Evolutionary conservation across 23 red algal species (phyloP).

Genomic region (Gracilariopsis chorda): DNA sequence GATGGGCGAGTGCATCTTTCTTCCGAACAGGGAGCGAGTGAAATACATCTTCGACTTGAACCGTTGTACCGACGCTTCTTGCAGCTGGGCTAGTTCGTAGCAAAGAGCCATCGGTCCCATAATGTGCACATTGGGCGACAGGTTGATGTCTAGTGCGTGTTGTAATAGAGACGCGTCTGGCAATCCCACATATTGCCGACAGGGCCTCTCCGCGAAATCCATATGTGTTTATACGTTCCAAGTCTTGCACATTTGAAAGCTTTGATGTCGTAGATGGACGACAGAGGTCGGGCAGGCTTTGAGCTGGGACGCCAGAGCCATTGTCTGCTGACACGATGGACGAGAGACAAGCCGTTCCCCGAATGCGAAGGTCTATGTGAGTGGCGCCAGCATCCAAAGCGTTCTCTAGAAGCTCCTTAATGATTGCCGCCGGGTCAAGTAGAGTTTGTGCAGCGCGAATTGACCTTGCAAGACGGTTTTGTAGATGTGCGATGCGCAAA

Average conservation of each 20-base stretch:
- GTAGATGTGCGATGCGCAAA: background rate
- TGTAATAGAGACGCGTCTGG: slow-evolving; percentile 37
- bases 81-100: slow-evolving; percentile 8
- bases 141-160: slow-evolving; percentile 33
- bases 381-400: slow-evolving; percentile 81
- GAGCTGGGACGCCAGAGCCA: slow-evolving; percentile 65
- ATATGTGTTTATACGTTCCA: slow-evolving; percentile 54
- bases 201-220: slow-evolving; percentile 97
- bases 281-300: slow-evolving; percentile 48
- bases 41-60: slow-evolving; percentile 66
- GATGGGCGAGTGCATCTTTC: slow-evolving; percentile 44
- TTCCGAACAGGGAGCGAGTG: slow-evolving; percentile 72
- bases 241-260: slow-evolving; percentile 26
- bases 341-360: slow-evolving; percentile 44
- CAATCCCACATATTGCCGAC: slow-evolving; percentile 62
- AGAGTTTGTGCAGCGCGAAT: slow-evolving; percentile 70
- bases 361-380: slow-evolving; percentile 67
- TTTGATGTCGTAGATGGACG: slow-evolving; percentile 79
- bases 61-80: slow-evolving; percentile 74
- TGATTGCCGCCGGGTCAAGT: slow-evolving; percentile 49
- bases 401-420: slow-evolving; percentile 97
- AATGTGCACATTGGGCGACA: slow-evolving; percentile 22
- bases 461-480: background rate
- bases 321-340: slow-evolving; percentile 90
- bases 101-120: slow-evolving; percentile 43